These are phyloP conservation scores for Ascochyta fabae DNA, from an alignment of 2,329 filamentous ascomycete species.

Conservation along the genomic window DNA sequence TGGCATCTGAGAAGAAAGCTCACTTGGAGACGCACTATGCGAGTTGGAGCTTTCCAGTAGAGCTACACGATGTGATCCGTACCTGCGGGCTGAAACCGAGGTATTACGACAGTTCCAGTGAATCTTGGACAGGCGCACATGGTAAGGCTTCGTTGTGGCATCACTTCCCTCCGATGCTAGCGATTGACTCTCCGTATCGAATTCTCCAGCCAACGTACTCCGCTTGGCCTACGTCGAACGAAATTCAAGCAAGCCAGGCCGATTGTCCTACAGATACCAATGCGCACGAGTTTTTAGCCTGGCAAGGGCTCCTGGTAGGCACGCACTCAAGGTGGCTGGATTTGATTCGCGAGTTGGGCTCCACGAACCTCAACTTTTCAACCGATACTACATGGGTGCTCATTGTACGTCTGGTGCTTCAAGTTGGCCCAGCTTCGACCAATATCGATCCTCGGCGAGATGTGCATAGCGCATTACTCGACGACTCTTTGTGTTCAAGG, in stretches of 20 bases:
- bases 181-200: slow-evolving; percentile 49
- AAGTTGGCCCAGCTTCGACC: slow-evolving; percentile 60
- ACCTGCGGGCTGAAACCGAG: slow-evolving; percentile 55
- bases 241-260: slow-evolving; percentile 58
- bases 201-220: slow-evolving; percentile 35
- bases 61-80: slow-evolving; percentile 53
- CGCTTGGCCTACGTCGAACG: slow-evolving; percentile 59
- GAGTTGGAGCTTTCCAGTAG: slow-evolving; percentile 50
- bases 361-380: slow-evolving; percentile 66
- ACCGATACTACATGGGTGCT: slow-evolving; percentile 58
- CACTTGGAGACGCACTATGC: slow-evolving; percentile 58
- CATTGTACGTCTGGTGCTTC: slow-evolving; percentile 59
- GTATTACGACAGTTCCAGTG: slow-evolving; percentile 55
- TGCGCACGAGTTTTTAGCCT: slow-evolving; percentile 61
- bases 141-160: slow-evolving; percentile 53
- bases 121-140: slow-evolving; percentile 49
- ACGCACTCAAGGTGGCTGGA: slow-evolving; percentile 56
- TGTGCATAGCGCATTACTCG: slow-evolving; percentile 58
- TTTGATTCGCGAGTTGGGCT: slow-evolving; percentile 59
- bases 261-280: slow-evolving; percentile 57
- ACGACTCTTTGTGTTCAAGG: slow-evolving; percentile 57
- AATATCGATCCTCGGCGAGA: slow-evolving; percentile 47
- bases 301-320: slow-evolving; percentile 58
- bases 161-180: slow-evolving; percentile 52
- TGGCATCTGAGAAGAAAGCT: slow-evolving; percentile 58